Conservation (phyloP, 805 yeast species). For the Starmera quercuum region DNA sequence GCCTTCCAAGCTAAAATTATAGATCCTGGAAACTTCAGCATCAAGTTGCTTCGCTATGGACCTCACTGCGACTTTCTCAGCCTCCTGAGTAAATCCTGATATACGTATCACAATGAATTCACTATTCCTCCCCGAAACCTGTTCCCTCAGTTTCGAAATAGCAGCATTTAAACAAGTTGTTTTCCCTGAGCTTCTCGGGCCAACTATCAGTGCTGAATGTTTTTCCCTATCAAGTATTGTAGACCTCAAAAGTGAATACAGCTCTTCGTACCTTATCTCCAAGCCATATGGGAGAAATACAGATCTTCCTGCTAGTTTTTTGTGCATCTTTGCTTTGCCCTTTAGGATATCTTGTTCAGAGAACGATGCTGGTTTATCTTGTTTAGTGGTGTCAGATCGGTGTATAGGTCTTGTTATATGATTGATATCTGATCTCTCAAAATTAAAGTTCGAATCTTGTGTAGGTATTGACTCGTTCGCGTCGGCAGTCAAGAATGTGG, state of each 20-base stretch:
- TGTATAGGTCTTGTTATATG: no score
- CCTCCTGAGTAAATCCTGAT: slow-evolving; percentile 65
- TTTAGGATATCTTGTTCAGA: background rate
- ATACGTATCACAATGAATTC: slow-evolving; percentile 57
- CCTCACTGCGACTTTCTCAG: slow-evolving; percentile 72
- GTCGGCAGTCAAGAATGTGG: no score
- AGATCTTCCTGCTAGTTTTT: slow-evolving; percentile 20
- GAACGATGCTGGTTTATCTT: no score
- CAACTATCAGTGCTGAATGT: slow-evolving; percentile 72
- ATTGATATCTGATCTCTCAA: no score
- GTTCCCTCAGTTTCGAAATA: slow-evolving; percentile 32
- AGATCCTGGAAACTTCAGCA: slow-evolving; percentile 26
- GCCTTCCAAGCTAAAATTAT: slow-evolving; percentile 17
- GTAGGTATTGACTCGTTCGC: no score
- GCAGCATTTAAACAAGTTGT: slow-evolving; percentile 54
- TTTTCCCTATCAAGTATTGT: slow-evolving; percentile 67
- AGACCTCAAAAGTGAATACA: slow-evolving; percentile 51
- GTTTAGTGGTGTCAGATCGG: no score
- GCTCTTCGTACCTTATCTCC: slow-evolving; percentile 34
- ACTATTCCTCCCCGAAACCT: slow-evolving; percentile 24
- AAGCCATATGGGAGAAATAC: slow-evolving; percentile 24
- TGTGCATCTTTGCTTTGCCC: slow-evolving; percentile 13
- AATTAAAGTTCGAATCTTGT: no score
- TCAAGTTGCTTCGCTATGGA: slow-evolving; percentile 85
- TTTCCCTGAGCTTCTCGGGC: slow-evolving; percentile 78